phyloP scores from a whole-genome alignment of 2,329 filamentous ascomycete genomes.

The Xylaria sp. region DNA sequence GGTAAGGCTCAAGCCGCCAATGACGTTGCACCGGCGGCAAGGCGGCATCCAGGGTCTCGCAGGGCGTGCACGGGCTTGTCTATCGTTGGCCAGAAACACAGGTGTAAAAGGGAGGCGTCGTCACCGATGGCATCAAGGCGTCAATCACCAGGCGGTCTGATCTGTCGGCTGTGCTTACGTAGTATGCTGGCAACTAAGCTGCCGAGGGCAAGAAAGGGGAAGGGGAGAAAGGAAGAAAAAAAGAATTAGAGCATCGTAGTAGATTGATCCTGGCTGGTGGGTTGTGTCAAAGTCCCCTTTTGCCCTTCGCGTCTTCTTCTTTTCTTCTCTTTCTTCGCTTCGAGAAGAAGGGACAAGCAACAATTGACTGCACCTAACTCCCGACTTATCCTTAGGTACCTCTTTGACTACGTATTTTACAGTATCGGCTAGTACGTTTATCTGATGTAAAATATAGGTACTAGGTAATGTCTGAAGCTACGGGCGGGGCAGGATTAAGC shows the following conservation, averaged over 20 bases:
- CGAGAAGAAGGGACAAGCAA: too few relatives aligned
- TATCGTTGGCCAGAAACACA: too few relatives aligned
- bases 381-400: too few relatives aligned
- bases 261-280: not conserved
- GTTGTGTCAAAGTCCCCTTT: not conserved
- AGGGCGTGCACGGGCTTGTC: not conserved
- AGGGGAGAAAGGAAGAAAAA: not conserved
- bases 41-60: not conserved
- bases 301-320: not conserved
- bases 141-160: not conserved
- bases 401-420: too few relatives aligned
- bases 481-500: not conserved
- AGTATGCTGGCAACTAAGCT: not conserved
- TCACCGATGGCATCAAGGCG: not conserved
- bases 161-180: not conserved
- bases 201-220: not conserved
- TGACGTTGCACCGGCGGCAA: constrained; percentile 1
- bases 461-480: not conserved
- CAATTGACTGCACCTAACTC: too few relatives aligned
- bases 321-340: not conserved
- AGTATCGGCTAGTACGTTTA: too few relatives aligned
- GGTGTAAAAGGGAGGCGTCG: not conserved
- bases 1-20: constrained; percentile 10
- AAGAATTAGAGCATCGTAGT: too few relatives aligned
- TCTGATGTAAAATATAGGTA: too few relatives aligned